Base-by-base conservation (phyloP, 176 grass and related monocot genomes). In the Puya raimondii region DNA sequence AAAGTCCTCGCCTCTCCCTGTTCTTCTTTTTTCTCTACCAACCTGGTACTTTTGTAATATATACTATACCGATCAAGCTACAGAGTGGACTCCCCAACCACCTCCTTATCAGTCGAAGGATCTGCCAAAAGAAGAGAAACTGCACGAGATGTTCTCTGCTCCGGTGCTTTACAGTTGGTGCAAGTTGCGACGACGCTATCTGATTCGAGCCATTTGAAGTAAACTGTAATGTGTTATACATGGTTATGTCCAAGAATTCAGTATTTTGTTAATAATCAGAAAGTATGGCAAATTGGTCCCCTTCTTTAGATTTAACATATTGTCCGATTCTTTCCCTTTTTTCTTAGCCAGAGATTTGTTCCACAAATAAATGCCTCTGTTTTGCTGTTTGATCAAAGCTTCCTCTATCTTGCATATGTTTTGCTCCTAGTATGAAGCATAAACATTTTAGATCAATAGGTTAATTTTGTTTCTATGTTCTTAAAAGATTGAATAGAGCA, bases 241-340 rank as follows among this genome's bases (percentile, higher is more conserved):
- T 61, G 56, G 56, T 61, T 21, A 61, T 61, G 56, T 22, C 4
- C 56, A 61, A 61, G 56, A 61, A 18, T 61, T 18, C 56, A 61
- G 14, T 18, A 17, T n/a, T 59, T 84, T 84, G 84, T 84, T 83
- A 74, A 67, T 84, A 53, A 76, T 48, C 66, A 25, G 64, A 79
- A 75, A 68, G 70, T 51, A n/a, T 2, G 85, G 75, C 76, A 79
- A 57, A 87, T 83, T 80, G 72, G 85, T 87, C 85, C 50, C 9
- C n/a, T 82, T 82, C 70, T 66, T 76, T 87, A 71, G 76, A 82
- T 76, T 10, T 76, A 17, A 12, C 53, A 57, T 42, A 42, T 42
- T 42, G 33, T 42, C 33, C 33, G 29, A 33, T 33, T 33, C 29
- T 33, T 33, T 33, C 29, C 29, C 29, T 33, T 33, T 33, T 33